Evolutionary conservation across 768 basidiomycete genomes (phyloP), one percentile per base, ranked within the genome.

Genomic region (Rhodotorula graminis): DNA sequence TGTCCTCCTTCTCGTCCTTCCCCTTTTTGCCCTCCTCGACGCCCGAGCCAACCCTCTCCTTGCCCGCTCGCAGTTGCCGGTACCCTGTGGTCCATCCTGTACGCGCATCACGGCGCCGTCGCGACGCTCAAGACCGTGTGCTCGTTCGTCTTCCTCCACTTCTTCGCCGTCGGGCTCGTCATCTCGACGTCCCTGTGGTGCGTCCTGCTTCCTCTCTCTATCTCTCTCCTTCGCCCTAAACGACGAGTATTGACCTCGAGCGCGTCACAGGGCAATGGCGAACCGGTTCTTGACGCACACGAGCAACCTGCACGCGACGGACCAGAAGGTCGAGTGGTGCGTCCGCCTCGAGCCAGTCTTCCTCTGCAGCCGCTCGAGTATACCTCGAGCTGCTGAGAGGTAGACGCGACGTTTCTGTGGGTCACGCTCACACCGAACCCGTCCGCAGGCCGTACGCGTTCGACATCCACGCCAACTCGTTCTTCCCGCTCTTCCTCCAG

Each of bases 401-500:
- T 31, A 77, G 9, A 9, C 9, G 37, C 37, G 37, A 4, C 37
- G 37, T 37, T 37, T 9, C 5, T 37, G 5, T 9, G 9, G 37
- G 9, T 37, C 37, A 37, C 37, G 89, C 57, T 82, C 82, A 29
- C 89, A 1, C 29, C 3, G 93, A 44, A 91, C 93, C 84, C 93
- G 9, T 27, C 56, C 23, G 19, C 64, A 77, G 76, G 91, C 90
- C 89, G 9, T 98, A 96, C 81, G 92, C 91, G 21, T 95, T 98
- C 78, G 95, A 98, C 81, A 90, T 97, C 25, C 93, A 96, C 81
- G 94, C 90, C 70, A 97, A 98, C 78, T 89, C 93, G 7, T 98
- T 97, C 84, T 95, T 97, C 82, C 93, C 93, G 29, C 84, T 93
- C 70, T 95, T 91, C 82, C 86, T 96, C 70, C 89, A 90, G 18